A percentile compares a stretch with the other conserved stretches of the same genome.
Conservation (phyloP, 169 alveolate species). For the Eimeria necatrix region DNA sequence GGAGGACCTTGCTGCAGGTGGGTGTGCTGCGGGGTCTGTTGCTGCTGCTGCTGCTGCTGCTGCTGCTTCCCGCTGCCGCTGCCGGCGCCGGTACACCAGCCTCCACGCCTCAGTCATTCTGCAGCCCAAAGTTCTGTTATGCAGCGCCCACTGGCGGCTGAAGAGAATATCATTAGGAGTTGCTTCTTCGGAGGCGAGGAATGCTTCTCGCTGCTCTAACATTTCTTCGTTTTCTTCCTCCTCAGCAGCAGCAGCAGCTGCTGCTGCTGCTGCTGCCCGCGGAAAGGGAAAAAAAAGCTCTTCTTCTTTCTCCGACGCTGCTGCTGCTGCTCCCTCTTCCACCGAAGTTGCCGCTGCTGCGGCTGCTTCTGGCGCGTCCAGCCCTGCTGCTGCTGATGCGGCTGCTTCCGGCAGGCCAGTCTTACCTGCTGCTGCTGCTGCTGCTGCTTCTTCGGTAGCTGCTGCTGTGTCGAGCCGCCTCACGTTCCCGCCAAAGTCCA, state of each 20-base stretch:
- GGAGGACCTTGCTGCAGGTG: background rate
- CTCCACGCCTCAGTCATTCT: slow-evolving; percentile 50
- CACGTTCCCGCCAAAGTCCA: background rate
- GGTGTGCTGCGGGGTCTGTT: background rate
- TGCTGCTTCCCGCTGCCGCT: slow-evolving; percentile 56
- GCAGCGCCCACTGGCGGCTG: slow-evolving; percentile 70
- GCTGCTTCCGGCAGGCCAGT: background rate
- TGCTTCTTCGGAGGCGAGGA: background rate
- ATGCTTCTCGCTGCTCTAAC: slow-evolving; percentile 7
- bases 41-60: slow-evolving; percentile 10
- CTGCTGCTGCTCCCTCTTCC: background rate
- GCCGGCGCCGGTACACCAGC: slow-evolving; percentile 22
- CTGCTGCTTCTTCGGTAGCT: background rate
- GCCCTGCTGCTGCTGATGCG: background rate
- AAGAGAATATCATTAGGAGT: slow-evolving; percentile 56
- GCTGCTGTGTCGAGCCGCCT: background rate
- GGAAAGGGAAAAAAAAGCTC: background rate
- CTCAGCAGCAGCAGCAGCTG: background rate
- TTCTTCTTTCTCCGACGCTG: background rate
- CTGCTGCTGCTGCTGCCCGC: background rate
- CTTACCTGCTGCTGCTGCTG: background rate
- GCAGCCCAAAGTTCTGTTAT: background rate
- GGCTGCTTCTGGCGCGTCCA: background rate
- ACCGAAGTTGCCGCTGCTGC: background rate
- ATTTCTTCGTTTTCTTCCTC: background rate